Conservation (phyloP, 495 filamentous ascomycete genomes). For the Xylaria flabelliformis region DNA sequence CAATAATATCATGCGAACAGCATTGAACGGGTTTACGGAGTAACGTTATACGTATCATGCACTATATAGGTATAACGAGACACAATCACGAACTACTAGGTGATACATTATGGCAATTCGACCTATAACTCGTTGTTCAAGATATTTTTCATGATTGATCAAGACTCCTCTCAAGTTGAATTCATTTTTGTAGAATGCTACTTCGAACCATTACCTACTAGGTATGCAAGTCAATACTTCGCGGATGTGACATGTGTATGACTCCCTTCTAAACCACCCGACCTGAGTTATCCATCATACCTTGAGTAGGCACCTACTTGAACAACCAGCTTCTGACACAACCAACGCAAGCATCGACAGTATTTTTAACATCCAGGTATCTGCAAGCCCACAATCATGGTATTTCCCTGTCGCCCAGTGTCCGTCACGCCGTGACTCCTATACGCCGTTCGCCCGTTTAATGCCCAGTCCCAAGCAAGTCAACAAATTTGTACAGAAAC, state of each 20-base stretch:
- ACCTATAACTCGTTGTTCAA: not conserved
- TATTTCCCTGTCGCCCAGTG: slow-evolving; percentile 37
- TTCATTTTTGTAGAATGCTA: not conserved
- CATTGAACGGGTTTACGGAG: not conserved
- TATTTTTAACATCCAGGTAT: slow-evolving; percentile 38
- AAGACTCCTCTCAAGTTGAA: not conserved
- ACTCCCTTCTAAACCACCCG: slow-evolving; percentile 7
- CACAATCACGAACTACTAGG: not conserved
- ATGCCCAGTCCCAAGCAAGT: slow-evolving; percentile 39
- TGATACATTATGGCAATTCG: not conserved
- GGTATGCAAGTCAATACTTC: not conserved
- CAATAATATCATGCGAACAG: not conserved
- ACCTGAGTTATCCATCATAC: slow-evolving; percentile 7
- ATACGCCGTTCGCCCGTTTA: slow-evolving; percentile 31
- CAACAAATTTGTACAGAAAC: slow-evolving; percentile 45
- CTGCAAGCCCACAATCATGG: slow-evolving; percentile 38
- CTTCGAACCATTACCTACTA: slow-evolving; percentile 5
- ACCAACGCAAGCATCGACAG: slow-evolving; percentile 26
- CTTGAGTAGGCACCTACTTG: not conserved
- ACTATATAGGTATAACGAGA: not conserved
- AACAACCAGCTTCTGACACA: slow-evolving; percentile 26
- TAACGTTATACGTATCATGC: not conserved
- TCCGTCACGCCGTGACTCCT: slow-evolving; percentile 40
- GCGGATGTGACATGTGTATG: slow-evolving; percentile 21
- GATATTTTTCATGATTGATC: not conserved